A percentile compares a stretch with the other conserved stretches of the same genome.
Evolutionary conservation across 2,329 filamentous ascomycete species (phyloP).

Genomic region (Fusarium ramigenum): DNA sequence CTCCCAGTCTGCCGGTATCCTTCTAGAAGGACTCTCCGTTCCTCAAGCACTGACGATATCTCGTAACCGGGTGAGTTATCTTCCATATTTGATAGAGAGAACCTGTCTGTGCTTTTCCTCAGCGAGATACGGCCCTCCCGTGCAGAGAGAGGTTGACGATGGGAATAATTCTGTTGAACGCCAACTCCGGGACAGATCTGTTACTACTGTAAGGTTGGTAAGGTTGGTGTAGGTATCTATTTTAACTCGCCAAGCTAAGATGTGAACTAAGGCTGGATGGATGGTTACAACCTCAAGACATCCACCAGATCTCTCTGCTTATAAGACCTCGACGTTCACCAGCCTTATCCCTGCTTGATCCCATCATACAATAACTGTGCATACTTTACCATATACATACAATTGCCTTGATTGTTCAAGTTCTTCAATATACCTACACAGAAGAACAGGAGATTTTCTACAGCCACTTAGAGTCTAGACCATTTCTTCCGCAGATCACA

Average conservation of each 20-base stretch:
- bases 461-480: conserved; percentile 36
- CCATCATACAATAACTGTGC: neutral
- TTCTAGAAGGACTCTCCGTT: conserved; percentile 37
- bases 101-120: neutral
- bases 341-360: conserved; percentile 2
- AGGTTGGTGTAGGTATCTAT: conserved; percentile 19
- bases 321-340: conserved; percentile 15
- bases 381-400: neutral
- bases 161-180: conserved; percentile 5
- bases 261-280: conserved; percentile 15
- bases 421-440: neutral
- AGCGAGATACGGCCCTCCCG: conserved; percentile 16
- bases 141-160: neutral
- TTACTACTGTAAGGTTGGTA: neutral
- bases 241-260: conserved; percentile 27
- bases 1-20: conserved; percentile 1
- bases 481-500: conserved; percentile 13
- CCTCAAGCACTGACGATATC: neutral
- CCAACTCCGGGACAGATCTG: conserved; percentile 14
- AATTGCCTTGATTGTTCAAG: neutral
- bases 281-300: conserved; percentile 21
- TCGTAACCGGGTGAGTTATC: conserved; percentile 12
- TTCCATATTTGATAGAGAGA: conserved; percentile 5
- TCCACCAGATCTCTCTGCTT: neutral
- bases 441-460: neutral